These are phyloP conservation scores for Ottelia alismoides DNA, from an alignment of 106 monocot genomes.

Conservation along the genomic window DNA sequence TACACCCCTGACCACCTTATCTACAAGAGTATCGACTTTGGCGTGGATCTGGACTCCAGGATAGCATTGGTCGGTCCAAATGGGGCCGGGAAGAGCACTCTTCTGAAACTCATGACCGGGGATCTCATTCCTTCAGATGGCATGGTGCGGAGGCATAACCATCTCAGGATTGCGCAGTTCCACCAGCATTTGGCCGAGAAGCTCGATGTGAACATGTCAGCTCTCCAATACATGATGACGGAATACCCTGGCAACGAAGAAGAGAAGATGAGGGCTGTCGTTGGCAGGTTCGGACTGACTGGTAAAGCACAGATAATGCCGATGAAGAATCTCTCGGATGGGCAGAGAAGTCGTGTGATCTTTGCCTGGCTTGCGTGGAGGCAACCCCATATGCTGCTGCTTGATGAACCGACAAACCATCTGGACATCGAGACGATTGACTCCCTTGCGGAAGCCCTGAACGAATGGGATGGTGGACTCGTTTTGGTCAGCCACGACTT, in stretches of 20 bases:
- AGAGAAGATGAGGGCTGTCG: slow-evolving; percentile 76
- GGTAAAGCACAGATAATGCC: slow-evolving; percentile 87
- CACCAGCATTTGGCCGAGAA: slow-evolving; percentile 95
- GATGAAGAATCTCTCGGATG: slow-evolving; percentile 78
- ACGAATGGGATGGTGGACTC: slow-evolving; percentile 75
- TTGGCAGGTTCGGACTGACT: slow-evolving; percentile 78
- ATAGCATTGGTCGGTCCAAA: slow-evolving; percentile 94
- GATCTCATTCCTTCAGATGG: slow-evolving; percentile 78
- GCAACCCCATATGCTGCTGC: slow-evolving; percentile 64
- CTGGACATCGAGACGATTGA: slow-evolving; percentile 85
- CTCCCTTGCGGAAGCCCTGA: slow-evolving; percentile 73
- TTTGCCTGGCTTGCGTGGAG: slow-evolving; percentile 85
- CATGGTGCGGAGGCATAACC: slow-evolving; percentile 95
- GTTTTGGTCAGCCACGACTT: slow-evolving; percentile 90
- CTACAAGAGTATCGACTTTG: slow-evolving; percentile 84
- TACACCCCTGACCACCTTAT: slow-evolving; percentile 84
- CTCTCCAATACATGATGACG: slow-evolving; percentile 76
- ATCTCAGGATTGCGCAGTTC: slow-evolving; percentile 86
- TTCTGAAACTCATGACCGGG: slow-evolving; percentile 96
- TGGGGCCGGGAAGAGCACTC: slow-evolving; percentile 97
- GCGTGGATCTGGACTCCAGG: slow-evolving; percentile 92
- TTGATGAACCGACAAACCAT: slow-evolving; percentile 87
- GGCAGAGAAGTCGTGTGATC: slow-evolving; percentile 73
- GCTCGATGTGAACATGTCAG: slow-evolving; percentile 82
- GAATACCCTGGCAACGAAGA: slow-evolving; percentile 91